Percentiles rank a stretch among this genome's conserved stretches.
These are phyloP conservation scores for Microbotryum scabiosae DNA, from an alignment of 1,284 basidiomycete species.

Conservation along the genomic window DNA sequence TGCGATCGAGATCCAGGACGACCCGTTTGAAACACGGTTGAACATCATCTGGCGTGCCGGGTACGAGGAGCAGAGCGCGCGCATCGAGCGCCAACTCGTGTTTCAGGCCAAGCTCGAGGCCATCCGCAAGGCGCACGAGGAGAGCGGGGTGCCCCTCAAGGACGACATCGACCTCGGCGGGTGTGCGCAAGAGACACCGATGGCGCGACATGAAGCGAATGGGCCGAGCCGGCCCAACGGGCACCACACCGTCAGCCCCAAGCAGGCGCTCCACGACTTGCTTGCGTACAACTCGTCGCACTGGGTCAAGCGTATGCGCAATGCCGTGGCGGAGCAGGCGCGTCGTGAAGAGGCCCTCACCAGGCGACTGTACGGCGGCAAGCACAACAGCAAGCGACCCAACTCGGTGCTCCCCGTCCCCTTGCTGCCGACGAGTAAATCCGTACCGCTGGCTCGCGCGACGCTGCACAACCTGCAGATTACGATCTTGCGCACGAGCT, in stretches of 20 bases:
- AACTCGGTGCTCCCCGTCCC: slow-evolving; percentile 44
- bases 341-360: slow-evolving; percentile 43
- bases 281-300: slow-evolving; percentile 65
- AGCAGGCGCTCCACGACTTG: slow-evolving; percentile 66
- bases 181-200: not conserved
- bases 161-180: not conserved
- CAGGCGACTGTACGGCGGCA: slow-evolving; percentile 28
- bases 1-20: slow-evolving; percentile 71
- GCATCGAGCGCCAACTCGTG: slow-evolving; percentile 68
- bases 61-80: slow-evolving; percentile 61
- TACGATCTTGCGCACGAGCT: slow-evolving; percentile 55
- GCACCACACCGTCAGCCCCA: slow-evolving; percentile 57
- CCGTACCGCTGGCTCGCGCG: slow-evolving; percentile 67
- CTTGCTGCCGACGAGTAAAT: slow-evolving; percentile 43
- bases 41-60: slow-evolving; percentile 73
- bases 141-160: slow-evolving; percentile 7
- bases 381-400: slow-evolving; percentile 1
- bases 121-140: slow-evolving; percentile 44
- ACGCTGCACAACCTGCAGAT: slow-evolving; percentile 56
- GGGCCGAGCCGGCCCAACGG: slow-evolving; percentile 49
- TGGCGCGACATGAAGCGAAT: slow-evolving; percentile 34
- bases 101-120: slow-evolving; percentile 69
- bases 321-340: slow-evolving; percentile 43
- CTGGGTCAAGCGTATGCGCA: slow-evolving; percentile 57
- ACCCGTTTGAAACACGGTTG: slow-evolving; percentile 72